A percentile compares a stretch with the other conserved stretches of the same genome.
Conservation (phyloP, 495 filamentous ascomycete species). For the Corynascus novoguineensis region DNA sequence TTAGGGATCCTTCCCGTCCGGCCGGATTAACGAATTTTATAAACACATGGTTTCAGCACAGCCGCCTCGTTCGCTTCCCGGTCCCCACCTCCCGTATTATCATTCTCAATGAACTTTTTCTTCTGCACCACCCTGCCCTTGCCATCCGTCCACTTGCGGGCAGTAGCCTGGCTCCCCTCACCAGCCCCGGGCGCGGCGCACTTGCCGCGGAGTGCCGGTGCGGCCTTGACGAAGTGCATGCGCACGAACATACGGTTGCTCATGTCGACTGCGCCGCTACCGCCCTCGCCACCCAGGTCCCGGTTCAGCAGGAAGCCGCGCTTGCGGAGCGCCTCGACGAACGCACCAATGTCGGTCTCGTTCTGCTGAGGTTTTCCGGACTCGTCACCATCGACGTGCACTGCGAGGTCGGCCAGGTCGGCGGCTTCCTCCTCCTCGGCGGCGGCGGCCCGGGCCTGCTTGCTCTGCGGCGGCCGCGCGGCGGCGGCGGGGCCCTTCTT, state of each 20-base stretch:
- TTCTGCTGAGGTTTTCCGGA: slow-evolving; percentile 36
- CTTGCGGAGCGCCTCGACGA: slow-evolving; percentile 71
- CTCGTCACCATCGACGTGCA: slow-evolving; percentile 49
- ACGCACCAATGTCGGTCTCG: slow-evolving; percentile 82
- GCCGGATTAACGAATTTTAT: slow-evolving; percentile 72
- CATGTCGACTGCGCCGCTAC: slow-evolving; percentile 69
- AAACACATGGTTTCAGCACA: slow-evolving; percentile 93
- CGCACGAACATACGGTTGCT: slow-evolving; percentile 97
- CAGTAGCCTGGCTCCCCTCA: not conserved
- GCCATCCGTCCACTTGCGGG: slow-evolving; percentile 5
- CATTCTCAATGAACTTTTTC: slow-evolving; percentile 55
- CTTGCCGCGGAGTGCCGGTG: slow-evolving; percentile 64
- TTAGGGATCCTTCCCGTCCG: too few relatives aligned
- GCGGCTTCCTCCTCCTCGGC: slow-evolving; percentile 37
- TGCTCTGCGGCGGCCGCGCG: too few relatives aligned
- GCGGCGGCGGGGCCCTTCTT: slow-evolving; percentile 29
- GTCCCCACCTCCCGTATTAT: slow-evolving; percentile 50
- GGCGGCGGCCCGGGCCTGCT: slow-evolving; percentile 45
- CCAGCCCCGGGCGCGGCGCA: slow-evolving; percentile 35
- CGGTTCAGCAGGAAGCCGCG: slow-evolving; percentile 73
- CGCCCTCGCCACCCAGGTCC: slow-evolving; percentile 42
- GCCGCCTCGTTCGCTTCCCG: slow-evolving; percentile 53
- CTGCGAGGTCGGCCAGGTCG: slow-evolving; percentile 44
- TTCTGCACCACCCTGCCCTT: slow-evolving; percentile 28
- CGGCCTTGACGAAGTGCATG: slow-evolving; percentile 85